phyloP scores from a whole-genome alignment of 2,329 filamentous ascomycete species.

The Pseudogymnoascus pannorum region DNA sequence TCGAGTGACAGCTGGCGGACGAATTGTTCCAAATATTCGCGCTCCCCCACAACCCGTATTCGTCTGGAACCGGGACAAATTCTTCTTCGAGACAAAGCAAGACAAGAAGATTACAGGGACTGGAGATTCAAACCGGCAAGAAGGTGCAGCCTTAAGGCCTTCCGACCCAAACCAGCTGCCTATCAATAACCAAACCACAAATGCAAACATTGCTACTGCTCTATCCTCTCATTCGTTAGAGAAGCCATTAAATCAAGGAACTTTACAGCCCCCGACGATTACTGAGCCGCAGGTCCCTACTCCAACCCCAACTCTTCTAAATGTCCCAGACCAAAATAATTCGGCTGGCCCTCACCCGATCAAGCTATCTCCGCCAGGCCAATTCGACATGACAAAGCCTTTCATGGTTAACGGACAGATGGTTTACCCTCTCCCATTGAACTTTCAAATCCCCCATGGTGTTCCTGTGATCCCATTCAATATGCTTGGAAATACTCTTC shows the following conservation, averaged over 20 bases:
- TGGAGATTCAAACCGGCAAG: neutral
- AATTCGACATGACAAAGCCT: constrained; percentile 29
- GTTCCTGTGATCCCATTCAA: constrained; percentile 20
- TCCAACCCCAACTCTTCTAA: neutral
- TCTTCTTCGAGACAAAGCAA: constrained; percentile 18
- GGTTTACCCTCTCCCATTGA: constrained; percentile 24
- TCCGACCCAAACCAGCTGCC: constrained; percentile 1
- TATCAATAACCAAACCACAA: constrained; percentile 2
- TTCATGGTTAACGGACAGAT: constrained; percentile 25
- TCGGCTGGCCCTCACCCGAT: constrained; percentile 18
- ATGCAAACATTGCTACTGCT: constrained; percentile 6
- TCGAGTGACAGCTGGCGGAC: constrained; percentile 58
- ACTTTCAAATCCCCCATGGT: constrained; percentile 21
- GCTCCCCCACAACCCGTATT: constrained; percentile 24
- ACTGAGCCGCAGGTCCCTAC: neutral
- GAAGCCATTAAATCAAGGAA: neutral
- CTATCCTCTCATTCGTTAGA: neutral
- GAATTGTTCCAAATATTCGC: constrained; percentile 59
- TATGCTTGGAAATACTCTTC: constrained; percentile 23
- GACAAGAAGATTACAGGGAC: neutral
- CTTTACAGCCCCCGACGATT: neutral
- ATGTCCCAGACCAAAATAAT: neutral
- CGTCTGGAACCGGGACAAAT: constrained; percentile 24
- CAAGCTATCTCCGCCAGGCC: constrained; percentile 28
- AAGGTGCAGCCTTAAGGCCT: neutral